Percentiles rank a stretch among this genome's conserved stretches.
Evolutionary conservation across 2,329 filamentous ascomycete species (phyloP).

Genomic region (Aspergillus fructus): DNA sequence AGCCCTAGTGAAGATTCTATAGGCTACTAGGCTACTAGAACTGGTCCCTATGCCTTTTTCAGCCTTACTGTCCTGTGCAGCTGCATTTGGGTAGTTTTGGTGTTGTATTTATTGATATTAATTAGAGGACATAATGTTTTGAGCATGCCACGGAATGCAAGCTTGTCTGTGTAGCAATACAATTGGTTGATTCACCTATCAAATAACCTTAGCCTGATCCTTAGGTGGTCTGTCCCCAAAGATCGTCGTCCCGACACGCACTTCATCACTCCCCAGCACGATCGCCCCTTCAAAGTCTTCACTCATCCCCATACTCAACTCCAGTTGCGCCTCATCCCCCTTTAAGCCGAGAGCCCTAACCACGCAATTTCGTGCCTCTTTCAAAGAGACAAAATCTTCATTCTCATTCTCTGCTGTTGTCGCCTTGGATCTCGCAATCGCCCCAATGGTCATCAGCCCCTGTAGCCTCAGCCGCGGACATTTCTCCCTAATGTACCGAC

Average conservation of each 20-base stretch:
- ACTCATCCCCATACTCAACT: slow-evolving; percentile 99
- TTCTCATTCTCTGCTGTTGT: slow-evolving; percentile 77
- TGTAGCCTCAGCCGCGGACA: slow-evolving; percentile 73
- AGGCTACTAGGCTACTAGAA: slow-evolving; percentile 1
- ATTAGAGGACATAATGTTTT: slow-evolving; percentile 13
- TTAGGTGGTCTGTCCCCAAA: slow-evolving; percentile 82
- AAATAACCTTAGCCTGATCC: slow-evolving; percentile 70
- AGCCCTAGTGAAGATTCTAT: background rate
- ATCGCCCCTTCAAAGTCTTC: slow-evolving; percentile 92
- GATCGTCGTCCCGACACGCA: slow-evolving; percentile 89
- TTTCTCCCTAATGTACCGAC: slow-evolving; percentile 65
- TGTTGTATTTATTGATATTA: slow-evolving; percentile 17
- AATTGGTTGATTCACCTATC: slow-evolving; percentile 1
- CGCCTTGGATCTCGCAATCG: slow-evolving; percentile 79
- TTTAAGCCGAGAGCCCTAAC: slow-evolving; percentile 58
- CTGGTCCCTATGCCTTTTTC: background rate
- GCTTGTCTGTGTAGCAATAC: background rate
- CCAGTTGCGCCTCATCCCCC: slow-evolving; percentile 56
- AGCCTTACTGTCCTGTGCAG: background rate
- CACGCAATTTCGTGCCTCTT: slow-evolving; percentile 69
- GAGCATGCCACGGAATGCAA: slow-evolving; percentile 6
- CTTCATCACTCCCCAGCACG: slow-evolving; percentile 78
- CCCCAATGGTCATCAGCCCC: slow-evolving; percentile 96
- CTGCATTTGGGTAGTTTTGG: background rate
- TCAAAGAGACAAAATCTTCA: slow-evolving; percentile 77